A percentile compares a stretch with the other conserved stretches of the same genome.
These are phyloP conservation scores for Xylaria telfairii DNA, from an alignment of 495 filamentous ascomycete species.

Conservation along the genomic window DNA sequence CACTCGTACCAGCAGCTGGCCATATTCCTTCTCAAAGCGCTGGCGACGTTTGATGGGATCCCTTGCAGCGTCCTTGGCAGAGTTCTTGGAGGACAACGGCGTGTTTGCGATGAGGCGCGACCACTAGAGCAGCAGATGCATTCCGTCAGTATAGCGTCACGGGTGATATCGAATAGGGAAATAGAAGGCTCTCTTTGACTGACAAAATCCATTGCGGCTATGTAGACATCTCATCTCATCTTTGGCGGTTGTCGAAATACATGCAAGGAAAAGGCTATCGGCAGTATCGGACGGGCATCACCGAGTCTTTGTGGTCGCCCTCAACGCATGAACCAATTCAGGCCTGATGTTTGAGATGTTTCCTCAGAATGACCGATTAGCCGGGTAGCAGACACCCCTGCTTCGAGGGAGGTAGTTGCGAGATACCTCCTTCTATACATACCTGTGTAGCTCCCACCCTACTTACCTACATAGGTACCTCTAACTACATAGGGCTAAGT, in stretches of 20 bases:
- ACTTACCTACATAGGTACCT: not conserved
- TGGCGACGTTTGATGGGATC: conserved; percentile 86
- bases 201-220: conserved; percentile 51
- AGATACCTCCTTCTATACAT: too few species aligned
- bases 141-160: conserved; percentile 14
- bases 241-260: not conserved
- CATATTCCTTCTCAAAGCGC: conserved; percentile 88
- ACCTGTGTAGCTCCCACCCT: too few species aligned
- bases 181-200: conserved; percentile 22
- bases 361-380: conserved; percentile 20
- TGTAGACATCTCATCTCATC: conserved; percentile 40
- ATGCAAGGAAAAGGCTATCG: not conserved
- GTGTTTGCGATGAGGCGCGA: conserved; percentile 88
- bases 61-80: conserved; percentile 66
- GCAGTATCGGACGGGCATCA: not conserved
- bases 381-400: conserved; percentile 18
- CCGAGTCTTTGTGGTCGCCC: not conserved
- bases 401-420: too few species aligned
- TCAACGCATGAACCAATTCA: conserved; percentile 17
- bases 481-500: not conserved
- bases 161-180: not conserved
- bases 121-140: conserved; percentile 62
- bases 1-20: conserved; percentile 74
- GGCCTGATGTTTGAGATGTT: conserved; percentile 23
- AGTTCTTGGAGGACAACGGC: conserved; percentile 61